Evolutionary conservation across 768 basidiomycete species (phyloP).

Genomic region (Royoungia palumana): DNA sequence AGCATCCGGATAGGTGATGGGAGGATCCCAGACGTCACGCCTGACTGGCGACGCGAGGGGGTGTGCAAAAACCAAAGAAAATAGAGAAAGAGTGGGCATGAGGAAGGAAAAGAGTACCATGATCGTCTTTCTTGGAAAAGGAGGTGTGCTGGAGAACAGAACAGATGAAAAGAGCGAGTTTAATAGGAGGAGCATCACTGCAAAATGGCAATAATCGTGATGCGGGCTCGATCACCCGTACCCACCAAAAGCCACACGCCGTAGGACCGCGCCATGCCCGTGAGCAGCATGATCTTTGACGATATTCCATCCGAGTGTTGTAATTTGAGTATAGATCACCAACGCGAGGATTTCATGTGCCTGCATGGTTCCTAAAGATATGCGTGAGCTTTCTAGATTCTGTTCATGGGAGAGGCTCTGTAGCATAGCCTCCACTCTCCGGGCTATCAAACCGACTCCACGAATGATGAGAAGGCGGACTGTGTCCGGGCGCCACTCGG

Average conservation of each 20-base stretch:
- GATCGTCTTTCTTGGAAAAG: constrained; percentile 8
- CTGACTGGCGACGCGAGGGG: constrained; percentile 18
- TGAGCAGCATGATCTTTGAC: too few relatives aligned
- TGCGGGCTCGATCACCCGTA: not conserved
- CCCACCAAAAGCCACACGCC: not conserved
- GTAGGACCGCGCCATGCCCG: not conserved
- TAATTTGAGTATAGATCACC: too few relatives aligned
- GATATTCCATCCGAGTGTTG: too few relatives aligned
- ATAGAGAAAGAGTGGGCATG: constrained; percentile 12
- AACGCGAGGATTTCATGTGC: too few relatives aligned
- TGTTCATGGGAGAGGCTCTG: too few relatives aligned
- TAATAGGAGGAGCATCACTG: constrained; percentile 10
- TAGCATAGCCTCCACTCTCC: too few relatives aligned
- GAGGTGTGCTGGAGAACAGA: not conserved
- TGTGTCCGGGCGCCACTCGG: too few relatives aligned
- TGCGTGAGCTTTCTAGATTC: too few relatives aligned
- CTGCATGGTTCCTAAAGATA: too few relatives aligned
- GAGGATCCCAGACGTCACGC: constrained; percentile 51
- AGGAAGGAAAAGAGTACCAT: constrained; percentile 19
- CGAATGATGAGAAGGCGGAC: too few relatives aligned
- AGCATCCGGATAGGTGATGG: constrained; percentile 36
- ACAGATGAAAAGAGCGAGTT: not conserved
- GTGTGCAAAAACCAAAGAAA: constrained; percentile 28
- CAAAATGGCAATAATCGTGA: not conserved
- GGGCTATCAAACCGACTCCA: too few relatives aligned